A percentile compares a stretch with the other conserved stretches of the same genome.
Evolutionary conservation across 202 grass and related monocot genomes (phyloP).

Genomic region (Hordeum pubiflorum): DNA sequence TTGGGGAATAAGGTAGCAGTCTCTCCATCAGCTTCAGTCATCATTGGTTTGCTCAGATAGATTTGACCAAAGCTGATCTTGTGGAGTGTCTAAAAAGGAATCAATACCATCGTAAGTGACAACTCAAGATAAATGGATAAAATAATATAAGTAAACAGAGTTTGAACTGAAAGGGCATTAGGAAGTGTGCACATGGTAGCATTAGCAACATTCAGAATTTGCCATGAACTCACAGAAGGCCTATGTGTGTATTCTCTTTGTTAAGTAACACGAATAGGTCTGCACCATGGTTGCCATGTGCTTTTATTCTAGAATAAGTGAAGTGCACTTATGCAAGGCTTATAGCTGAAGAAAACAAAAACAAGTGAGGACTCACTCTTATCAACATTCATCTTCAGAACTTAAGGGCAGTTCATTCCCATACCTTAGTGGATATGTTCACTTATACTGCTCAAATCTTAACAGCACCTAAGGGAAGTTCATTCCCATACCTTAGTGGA

Average conservation of each 20-base stretch:
- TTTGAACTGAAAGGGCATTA: background rate
- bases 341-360: background rate
- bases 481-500: background rate
- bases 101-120: slow-evolving; percentile 7
- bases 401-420: background rate
- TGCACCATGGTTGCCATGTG: background rate
- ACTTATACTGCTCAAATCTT: background rate
- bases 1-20: slow-evolving; percentile 89
- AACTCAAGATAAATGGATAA: background rate
- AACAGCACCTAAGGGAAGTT: background rate
- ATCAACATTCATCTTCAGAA: background rate
- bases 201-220: slow-evolving; percentile 2
- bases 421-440: background rate
- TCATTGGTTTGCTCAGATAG: slow-evolving; percentile 88
- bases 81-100: slow-evolving; percentile 63
- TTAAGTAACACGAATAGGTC: background rate
- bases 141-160: background rate
- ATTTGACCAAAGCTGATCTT: slow-evolving; percentile 94
- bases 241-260: background rate
- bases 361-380: background rate
- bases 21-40: slow-evolving; percentile 94
- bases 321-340: background rate
- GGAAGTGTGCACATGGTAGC: background rate
- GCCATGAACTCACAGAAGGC: background rate
- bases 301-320: background rate